These are phyloP conservation scores for Polyporus arcularius DNA, from an alignment of 768 basidiomycete species.

Conservation along the genomic window DNA sequence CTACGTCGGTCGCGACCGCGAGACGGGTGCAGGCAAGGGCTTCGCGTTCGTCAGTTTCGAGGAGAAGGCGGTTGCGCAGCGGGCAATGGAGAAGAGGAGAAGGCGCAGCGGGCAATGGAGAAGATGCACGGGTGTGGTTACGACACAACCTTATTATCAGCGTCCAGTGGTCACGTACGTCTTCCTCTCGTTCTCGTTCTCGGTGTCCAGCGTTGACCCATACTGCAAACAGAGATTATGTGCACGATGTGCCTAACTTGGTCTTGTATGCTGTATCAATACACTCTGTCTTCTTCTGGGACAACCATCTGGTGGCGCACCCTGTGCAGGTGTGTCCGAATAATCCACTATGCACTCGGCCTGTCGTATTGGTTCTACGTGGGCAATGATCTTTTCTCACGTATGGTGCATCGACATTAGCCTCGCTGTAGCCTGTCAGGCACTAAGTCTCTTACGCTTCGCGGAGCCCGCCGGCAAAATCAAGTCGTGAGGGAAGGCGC, in stretches of 20 bases:
- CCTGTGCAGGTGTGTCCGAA: too few species aligned
- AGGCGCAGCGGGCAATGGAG: too few species aligned
- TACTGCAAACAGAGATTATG: conserved; percentile 34
- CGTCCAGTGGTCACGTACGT: conserved; percentile 67
- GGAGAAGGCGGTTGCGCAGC: conserved; percentile 75
- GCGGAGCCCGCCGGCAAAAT: too few species aligned
- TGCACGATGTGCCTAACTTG: not conserved
- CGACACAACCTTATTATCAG: conserved; percentile 85
- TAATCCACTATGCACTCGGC: too few species aligned
- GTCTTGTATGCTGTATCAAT: conserved; percentile 13
- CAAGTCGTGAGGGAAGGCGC: too few species aligned
- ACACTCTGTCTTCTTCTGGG: not conserved
- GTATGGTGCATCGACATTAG: too few species aligned
- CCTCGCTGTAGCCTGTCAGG: too few species aligned
- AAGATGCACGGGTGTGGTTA: conserved; percentile 92
- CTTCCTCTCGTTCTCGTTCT: not conserved
- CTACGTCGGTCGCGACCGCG: conserved; percentile 94
- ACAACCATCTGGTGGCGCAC: too few species aligned
- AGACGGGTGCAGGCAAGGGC: conserved; percentile 93
- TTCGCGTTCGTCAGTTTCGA: conserved; percentile 99
- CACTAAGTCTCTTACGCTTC: too few species aligned
- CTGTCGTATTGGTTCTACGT: too few species aligned
- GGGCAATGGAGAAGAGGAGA: too few species aligned
- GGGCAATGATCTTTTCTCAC: too few species aligned
- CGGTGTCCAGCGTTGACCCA: not conserved